Evolutionary conservation across 495 filamentous ascomycete genomes (phyloP), one percentile per base, ranked within the genome.

Genomic region (Cladorrhinum samala): DNA sequence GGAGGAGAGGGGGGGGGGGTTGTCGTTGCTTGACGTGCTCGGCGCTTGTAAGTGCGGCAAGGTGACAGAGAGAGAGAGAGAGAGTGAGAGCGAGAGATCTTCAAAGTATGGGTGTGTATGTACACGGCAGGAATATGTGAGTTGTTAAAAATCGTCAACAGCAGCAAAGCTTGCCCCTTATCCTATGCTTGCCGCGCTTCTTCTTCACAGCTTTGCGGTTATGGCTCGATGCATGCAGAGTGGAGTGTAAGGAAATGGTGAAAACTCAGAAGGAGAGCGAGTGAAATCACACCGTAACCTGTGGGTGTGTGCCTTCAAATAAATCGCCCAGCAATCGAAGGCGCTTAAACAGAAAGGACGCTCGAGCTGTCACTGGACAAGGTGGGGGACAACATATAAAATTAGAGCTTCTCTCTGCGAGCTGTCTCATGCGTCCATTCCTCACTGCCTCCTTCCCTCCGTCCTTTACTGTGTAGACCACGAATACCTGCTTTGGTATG

Each of bases 1-100:
- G 40, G 52, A 33, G 24, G n/a, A 40, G 25, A 30, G 8, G 20
- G 17, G 25, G 40, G 41, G 45, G 21, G 46, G 46, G n/a, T n/a
- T n/a, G n/a, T 16, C 20, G 50, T 21, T 42, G 53, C 43, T 60
- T 47, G 45, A 47, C 24, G 51, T 58, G 56, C 56, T 46, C 54
- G 63, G 67, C 67, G 67, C 67, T 69, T 70, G 63, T 57, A 48
- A 33, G 50, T 69, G 67, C 63, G 57, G 64, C 46, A 53, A 45
- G 42, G 24, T 50, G 43, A 50, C n/a, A n/a, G n/a, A n/a, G n/a
- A n/a, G n/a, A n/a, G n/a, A n/a, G n/a, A n/a, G n/a, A n/a, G n/a
- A n/a, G n/a, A n/a, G n/a, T n/a, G n/a, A n/a, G 27, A 33, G 11
- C 6, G 5, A 33, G 27, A 33, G 27, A 33, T 53, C 40, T 57